phyloP scores from a whole-genome alignment of 2,329 filamentous ascomycete species.

The Clarireedia hainanense region DNA sequence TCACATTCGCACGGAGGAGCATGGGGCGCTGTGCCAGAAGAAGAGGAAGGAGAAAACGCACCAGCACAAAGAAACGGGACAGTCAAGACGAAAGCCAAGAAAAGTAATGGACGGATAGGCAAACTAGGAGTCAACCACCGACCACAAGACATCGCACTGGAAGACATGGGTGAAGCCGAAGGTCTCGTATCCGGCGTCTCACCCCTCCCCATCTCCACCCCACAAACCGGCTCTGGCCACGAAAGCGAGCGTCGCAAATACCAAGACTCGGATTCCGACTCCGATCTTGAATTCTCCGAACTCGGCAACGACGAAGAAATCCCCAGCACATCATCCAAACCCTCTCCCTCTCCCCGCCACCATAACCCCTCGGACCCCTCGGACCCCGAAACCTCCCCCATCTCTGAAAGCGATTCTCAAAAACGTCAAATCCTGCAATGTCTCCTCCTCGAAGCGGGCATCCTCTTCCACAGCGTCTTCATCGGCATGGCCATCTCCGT shows the following conservation, averaged over 20 bases:
- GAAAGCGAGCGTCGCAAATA: conserved; percentile 22
- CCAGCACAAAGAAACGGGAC: conserved; percentile 29
- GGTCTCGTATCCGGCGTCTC: conserved; percentile 52
- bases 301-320: conserved; percentile 34
- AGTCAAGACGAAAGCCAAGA: conserved; percentile 16
- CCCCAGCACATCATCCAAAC: conserved; percentile 26
- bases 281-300: conserved; percentile 54
- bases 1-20: conserved; percentile 44
- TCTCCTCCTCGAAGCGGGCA: conserved; percentile 72
- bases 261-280: conserved; percentile 28
- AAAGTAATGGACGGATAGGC: conserved; percentile 23
- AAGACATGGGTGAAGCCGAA: conserved; percentile 43
- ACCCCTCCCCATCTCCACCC: conserved; percentile 48
- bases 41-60: conserved; percentile 31
- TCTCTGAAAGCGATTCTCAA: conserved; percentile 43
- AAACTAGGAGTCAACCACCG: conserved; percentile 31
- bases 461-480: conserved; percentile 78
- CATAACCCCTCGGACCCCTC: conserved; percentile 1
- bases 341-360: neutral
- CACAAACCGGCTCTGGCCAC: conserved; percentile 23
- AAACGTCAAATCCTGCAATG: conserved; percentile 68
- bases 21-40: conserved; percentile 23
- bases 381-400: conserved; percentile 24
- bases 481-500: conserved; percentile 84
- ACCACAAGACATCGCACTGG: conserved; percentile 42